Percentiles rank a stretch among this genome's conserved stretches.
Conservation (phyloP, 1,284 basidiomycete species). For the Pseudozyma tsukubaensis region DNA sequence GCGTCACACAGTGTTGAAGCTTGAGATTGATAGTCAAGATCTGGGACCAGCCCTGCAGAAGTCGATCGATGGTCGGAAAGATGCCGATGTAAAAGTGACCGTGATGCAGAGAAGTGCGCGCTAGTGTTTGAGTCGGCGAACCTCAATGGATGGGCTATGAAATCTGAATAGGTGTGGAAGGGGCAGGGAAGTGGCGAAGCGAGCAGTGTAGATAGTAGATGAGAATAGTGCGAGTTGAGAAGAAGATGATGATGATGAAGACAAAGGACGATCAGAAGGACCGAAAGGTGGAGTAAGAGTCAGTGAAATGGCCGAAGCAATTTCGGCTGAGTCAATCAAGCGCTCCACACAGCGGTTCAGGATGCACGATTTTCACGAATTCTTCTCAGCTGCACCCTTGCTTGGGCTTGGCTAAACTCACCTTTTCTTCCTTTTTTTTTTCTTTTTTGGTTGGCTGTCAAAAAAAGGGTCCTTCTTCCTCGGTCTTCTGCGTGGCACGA, state of each 20-base stretch:
- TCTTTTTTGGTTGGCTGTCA: too few species aligned
- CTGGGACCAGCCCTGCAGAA: conserved; percentile 19
- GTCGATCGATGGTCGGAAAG: conserved; percentile 2
- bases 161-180: neutral
- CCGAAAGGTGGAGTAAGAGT: too few species aligned
- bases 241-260: neutral
- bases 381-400: too few species aligned
- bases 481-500: too few species aligned
- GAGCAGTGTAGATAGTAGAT: too few species aligned
- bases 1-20: neutral
- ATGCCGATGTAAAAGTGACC: conserved; percentile 5
- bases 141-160: neutral
- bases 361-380: too few species aligned
- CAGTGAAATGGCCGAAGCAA: too few species aligned
- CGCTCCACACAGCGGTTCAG: too few species aligned
- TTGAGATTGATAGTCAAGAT: neutral
- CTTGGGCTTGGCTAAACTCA: too few species aligned
- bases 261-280: neutral
- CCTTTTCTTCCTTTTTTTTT: too few species aligned
- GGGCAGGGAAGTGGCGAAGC: neutral
- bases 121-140: neutral
- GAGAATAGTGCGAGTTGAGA: neutral
- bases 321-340: too few species aligned
- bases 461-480: too few species aligned
- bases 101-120: neutral